Conservation (phyloP, 768 basidiomycete genomes). For the Xerocomus brunneocitrinus region DNA sequence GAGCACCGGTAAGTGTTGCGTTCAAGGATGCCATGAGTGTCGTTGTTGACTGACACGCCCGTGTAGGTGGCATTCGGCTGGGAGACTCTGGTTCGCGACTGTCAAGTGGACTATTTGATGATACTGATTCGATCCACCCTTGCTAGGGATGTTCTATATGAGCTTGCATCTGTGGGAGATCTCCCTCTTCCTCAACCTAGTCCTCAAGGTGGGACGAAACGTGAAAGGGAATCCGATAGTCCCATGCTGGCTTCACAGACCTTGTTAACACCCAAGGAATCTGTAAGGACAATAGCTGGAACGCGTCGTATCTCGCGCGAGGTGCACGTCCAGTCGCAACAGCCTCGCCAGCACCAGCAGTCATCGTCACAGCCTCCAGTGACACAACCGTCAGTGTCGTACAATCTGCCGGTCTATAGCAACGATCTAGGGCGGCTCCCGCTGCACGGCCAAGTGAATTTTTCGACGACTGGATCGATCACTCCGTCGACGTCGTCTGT, state of each 20-base stretch:
- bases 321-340: slow-evolving; percentile 9
- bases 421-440: slow-evolving; percentile 57
- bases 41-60: neutral
- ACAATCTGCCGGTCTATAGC: slow-evolving; percentile 50
- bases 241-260: slow-evolving; percentile 23
- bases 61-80: slow-evolving; percentile 46
- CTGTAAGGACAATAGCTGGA: slow-evolving; percentile 30
- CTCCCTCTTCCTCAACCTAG: slow-evolving; percentile 59
- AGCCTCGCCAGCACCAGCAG: slow-evolving; percentile 2
- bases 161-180: slow-evolving; percentile 67
- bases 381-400: slow-evolving; percentile 15
- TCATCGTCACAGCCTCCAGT: slow-evolving; percentile 4
- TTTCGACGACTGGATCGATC: slow-evolving; percentile 4
- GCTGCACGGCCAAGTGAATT: slow-evolving; percentile 30
- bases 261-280: slow-evolving; percentile 8
- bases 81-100: slow-evolving; percentile 43
- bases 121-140: neutral
- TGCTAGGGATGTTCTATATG: slow-evolving; percentile 66
- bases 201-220: slow-evolving; percentile 51
- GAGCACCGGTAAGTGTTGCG: slow-evolving; percentile 32
- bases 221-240: slow-evolving; percentile 58
- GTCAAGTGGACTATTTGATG: neutral
- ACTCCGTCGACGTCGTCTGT: neutral
- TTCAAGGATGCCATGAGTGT: neutral
- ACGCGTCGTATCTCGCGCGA: slow-evolving; percentile 33